Evolutionary conservation across 345 rosid genomes (phyloP).

Genomic region (Turritis glabra): DNA sequence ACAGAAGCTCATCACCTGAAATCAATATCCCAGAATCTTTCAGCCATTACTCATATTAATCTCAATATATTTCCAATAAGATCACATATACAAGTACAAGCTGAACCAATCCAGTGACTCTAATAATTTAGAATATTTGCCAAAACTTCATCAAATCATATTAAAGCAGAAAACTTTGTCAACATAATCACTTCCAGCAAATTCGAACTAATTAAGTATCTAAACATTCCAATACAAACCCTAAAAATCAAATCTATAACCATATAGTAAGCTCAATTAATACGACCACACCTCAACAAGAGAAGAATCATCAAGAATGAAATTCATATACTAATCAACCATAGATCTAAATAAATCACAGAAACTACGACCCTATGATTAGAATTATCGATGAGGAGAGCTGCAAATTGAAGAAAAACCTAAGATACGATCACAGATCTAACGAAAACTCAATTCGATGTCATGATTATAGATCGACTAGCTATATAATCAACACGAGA

Average conservation of each 20-base stretch:
- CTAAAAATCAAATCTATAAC: neutral
- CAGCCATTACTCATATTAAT: neutral
- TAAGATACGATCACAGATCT: conserved; percentile 19
- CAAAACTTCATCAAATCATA: neutral
- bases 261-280: neutral
- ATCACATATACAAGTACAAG: neutral
- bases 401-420: neutral
- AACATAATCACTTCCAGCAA: neutral
- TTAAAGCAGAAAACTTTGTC: neutral
- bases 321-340: neutral
- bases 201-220: neutral
- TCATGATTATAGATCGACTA: neutral
- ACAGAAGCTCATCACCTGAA: conserved; percentile 91
- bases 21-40: neutral
- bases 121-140: neutral
- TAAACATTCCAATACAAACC: neutral
- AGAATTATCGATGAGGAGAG: neutral
- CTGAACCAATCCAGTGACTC: neutral
- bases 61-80: neutral
- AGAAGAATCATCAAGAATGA: too few species aligned
- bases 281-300: neutral
- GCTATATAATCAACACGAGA: neutral
- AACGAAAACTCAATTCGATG: conserved; percentile 2
- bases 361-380: neutral
- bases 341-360: conserved; percentile 15